A percentile compares a stretch with the other conserved stretches of the same genome.
These are phyloP conservation scores for Euphrasia confusa DNA, from an alignment of 257 asterid genomes.

Conservation along the genomic window DNA sequence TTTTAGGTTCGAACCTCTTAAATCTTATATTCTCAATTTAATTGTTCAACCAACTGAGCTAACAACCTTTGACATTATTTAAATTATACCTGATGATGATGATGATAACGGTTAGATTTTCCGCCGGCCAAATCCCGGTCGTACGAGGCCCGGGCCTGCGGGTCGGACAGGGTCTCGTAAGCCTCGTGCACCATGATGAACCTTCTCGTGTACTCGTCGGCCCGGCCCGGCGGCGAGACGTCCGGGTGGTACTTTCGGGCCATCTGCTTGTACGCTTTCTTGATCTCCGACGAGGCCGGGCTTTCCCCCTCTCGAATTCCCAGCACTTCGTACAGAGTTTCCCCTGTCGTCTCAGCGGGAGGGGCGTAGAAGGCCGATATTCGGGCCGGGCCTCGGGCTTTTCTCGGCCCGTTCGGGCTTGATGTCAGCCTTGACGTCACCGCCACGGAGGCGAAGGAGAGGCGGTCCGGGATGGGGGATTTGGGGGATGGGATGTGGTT, in stretches of 20 bases:
- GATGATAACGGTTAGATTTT: conserved; percentile 2
- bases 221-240: conserved; percentile 55
- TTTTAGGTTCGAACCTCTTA: no score
- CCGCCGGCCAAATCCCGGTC: conserved; percentile 44
- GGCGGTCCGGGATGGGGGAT: not conserved
- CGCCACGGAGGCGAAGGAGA: conserved; percentile 19
- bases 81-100: conserved; percentile 9
- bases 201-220: conserved; percentile 45
- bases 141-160: conserved; percentile 40
- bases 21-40: no score
- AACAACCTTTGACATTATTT: no score
- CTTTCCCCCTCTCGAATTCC: conserved; percentile 43
- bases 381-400: conserved; percentile 25
- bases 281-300: conserved; percentile 35
- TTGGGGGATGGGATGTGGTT: not conserved
- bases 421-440: conserved; percentile 13
- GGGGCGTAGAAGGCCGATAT: conserved; percentile 21
- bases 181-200: conserved; percentile 55
- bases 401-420: conserved; percentile 4
- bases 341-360: conserved; percentile 21
- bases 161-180: conserved; percentile 62
- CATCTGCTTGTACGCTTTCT: conserved; percentile 51
- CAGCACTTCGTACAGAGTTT: conserved; percentile 51
- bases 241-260: conserved; percentile 72
- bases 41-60: no score